Percentiles rank a stretch among this genome's conserved stretches.
Conservation (phyloP, 2,329 filamentous ascomycete species). For the Ophiocordyceps camponoti-floridani region DNA sequence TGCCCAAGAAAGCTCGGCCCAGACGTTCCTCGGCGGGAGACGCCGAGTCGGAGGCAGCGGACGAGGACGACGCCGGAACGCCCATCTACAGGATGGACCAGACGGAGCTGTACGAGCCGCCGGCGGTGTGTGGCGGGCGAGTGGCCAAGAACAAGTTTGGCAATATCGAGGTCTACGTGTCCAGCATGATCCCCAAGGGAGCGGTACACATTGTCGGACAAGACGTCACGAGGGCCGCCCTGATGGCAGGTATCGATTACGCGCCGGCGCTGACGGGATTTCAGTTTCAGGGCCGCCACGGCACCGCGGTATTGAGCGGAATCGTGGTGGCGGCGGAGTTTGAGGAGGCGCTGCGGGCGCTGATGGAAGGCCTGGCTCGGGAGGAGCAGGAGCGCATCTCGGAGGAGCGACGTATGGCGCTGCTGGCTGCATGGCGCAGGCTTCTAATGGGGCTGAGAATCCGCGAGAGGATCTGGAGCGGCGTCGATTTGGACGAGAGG, state of each 20-base stretch:
- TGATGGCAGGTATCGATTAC: conserved; percentile 63
- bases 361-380: conserved; percentile 50
- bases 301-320: conserved; percentile 68
- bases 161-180: conserved; percentile 86
- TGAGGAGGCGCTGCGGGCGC: conserved; percentile 51
- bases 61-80: conserved; percentile 21
- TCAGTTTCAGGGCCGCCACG: conserved; percentile 67
- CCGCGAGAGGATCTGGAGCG: conserved; percentile 50
- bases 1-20: conserved; percentile 28
- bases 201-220: conserved; percentile 51
- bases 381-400: conserved; percentile 45
- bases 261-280: conserved; percentile 85
- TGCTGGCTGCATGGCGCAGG: conserved; percentile 46
- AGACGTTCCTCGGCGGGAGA: conserved; percentile 5
- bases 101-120: conserved; percentile 57
- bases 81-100: conserved; percentile 45
- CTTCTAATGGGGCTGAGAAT: conserved; percentile 67
- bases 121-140: conserved; percentile 54
- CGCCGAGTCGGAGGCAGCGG: conserved; percentile 12
- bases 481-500: conserved; percentile 30
- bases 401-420: conserved; percentile 55
- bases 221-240: conserved; percentile 52
- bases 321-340: conserved; percentile 58
- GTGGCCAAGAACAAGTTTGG: conserved; percentile 86
- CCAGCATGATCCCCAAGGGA: conserved; percentile 74